Conservation (phyloP, 352 stramenopile genomes). For the Peronosclerospora sorghi region DNA sequence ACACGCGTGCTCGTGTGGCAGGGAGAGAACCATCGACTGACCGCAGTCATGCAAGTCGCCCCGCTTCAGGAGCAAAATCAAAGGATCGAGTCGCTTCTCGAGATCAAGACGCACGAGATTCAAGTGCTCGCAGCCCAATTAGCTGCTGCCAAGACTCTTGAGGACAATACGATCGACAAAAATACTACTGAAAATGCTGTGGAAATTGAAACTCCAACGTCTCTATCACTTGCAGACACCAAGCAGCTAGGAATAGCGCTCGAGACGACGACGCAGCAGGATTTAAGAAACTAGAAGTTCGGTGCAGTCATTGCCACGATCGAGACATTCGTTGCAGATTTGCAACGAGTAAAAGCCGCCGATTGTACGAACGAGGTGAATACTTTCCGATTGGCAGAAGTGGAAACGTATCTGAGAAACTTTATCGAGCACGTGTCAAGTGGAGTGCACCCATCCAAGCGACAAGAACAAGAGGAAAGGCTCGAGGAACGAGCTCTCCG, state of each 20-base stretch:
- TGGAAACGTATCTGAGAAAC: too few species aligned
- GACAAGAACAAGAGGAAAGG: conserved; percentile 7
- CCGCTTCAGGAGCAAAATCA: conserved; percentile 32
- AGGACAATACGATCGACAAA: too few species aligned
- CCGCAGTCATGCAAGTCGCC: conserved; percentile 22
- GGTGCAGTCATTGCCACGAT: too few species aligned
- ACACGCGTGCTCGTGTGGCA: conserved; percentile 34
- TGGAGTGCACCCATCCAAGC: conserved; percentile 2
- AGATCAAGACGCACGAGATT: conserved; percentile 41
- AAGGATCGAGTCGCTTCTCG: conserved; percentile 33
- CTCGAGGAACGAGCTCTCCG: conserved; percentile 6
- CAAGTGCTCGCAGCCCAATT: conserved; percentile 26
- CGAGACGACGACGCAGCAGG: too few species aligned
- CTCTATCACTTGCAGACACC: too few species aligned
- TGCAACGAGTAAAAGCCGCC: neutral
- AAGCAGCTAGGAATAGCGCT: too few species aligned
- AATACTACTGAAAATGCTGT: too few species aligned
- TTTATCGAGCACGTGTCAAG: conserved; percentile 1
- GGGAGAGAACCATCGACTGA: conserved; percentile 42
- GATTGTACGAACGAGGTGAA: too few species aligned
- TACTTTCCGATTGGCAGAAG: too few species aligned
- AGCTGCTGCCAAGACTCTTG: conserved; percentile 4
- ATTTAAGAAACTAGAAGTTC: too few species aligned
- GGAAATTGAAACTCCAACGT: too few species aligned
- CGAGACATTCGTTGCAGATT: neutral